Evolutionary conservation across 2,329 filamentous ascomycete genomes (phyloP).

Genomic region (Trichoderma aggressivum): DNA sequence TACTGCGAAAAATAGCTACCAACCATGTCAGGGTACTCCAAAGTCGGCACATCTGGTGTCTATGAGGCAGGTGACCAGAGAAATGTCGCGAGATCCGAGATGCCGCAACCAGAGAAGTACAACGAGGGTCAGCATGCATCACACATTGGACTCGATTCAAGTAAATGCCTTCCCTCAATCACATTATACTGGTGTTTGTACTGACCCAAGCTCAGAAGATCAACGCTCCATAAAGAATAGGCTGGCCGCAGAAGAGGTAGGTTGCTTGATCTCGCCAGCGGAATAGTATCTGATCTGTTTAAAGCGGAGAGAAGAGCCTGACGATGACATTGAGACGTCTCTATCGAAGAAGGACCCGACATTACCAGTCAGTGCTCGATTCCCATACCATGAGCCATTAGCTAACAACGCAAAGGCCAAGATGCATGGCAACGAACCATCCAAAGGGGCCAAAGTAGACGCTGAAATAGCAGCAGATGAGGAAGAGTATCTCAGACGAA

Average conservation of each 20-base stretch:
- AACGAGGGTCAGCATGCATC: constrained; percentile 69
- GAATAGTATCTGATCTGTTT: constrained; percentile 19
- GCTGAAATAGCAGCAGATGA: constrained; percentile 66
- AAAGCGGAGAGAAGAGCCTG: constrained; percentile 40
- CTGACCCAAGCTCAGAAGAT: constrained; percentile 53
- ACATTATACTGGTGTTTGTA: not conserved
- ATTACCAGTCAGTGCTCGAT: constrained; percentile 43
- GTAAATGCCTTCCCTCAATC: constrained; percentile 43
- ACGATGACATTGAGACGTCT: constrained; percentile 43
- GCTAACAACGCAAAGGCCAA: constrained; percentile 45
- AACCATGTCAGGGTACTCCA: constrained; percentile 49
- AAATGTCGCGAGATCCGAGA: constrained; percentile 54
- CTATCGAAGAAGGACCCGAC: constrained; percentile 59
- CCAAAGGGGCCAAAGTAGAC: constrained; percentile 68
- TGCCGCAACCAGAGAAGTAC: constrained; percentile 55
- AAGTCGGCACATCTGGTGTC: constrained; percentile 61
- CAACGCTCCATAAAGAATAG: constrained; percentile 70
- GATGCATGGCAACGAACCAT: constrained; percentile 70
- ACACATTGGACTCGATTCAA: constrained; percentile 68
- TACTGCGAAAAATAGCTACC: not conserved
- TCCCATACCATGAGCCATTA: not conserved
- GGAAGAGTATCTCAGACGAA: constrained; percentile 59
- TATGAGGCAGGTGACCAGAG: constrained; percentile 79
- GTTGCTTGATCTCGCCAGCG: constrained; percentile 17
- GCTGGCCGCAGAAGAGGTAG: constrained; percentile 59